Percentiles rank a stretch among this genome's conserved stretches.
Evolutionary conservation across 805 yeast genomes (phyloP).

Genomic region (Cyberlindnera lachancei): DNA sequence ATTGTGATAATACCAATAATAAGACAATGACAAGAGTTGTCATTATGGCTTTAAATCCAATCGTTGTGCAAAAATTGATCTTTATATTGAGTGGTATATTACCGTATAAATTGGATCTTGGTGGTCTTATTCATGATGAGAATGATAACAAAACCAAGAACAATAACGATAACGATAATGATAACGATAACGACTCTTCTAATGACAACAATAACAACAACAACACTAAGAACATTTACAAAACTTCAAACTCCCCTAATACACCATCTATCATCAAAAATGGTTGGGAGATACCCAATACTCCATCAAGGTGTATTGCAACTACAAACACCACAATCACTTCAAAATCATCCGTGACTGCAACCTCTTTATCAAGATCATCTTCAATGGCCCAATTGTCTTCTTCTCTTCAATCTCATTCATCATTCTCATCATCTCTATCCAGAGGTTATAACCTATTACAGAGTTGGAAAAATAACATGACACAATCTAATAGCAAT

Average conservation of each 20-base stretch:
- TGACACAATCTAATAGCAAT: too few species aligned
- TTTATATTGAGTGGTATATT: constrained; percentile 46
- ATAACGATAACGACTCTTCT: too few species aligned
- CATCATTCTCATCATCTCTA: constrained; percentile 27
- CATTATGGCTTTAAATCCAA: constrained; percentile 51
- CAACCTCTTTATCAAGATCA: constrained; percentile 28
- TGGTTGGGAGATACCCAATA: constrained; percentile 36
- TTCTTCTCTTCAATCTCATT: constrained; percentile 28
- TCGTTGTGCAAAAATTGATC: constrained; percentile 50
- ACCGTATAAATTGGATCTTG: constrained; percentile 26
- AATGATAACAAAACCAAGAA: too few species aligned
- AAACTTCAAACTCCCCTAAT: constrained; percentile 9
- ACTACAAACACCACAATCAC: constrained; percentile 26
- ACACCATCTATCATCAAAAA: constrained; percentile 20
- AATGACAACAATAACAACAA: too few species aligned
- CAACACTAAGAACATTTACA: neutral
- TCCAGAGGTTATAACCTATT: constrained; percentile 19
- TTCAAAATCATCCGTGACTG: constrained; percentile 25
- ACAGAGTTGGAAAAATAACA: constrained; percentile 19
- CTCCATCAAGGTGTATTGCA: constrained; percentile 19
- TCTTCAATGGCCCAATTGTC: constrained; percentile 31
- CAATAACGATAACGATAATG: too few species aligned
- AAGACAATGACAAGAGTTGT: constrained; percentile 38
- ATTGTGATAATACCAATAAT: constrained; percentile 7
- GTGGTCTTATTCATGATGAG: too few species aligned